phyloP scores from a whole-genome alignment of 2,329 filamentous ascomycete genomes.

The Rhynchosporium secalis region DNA sequence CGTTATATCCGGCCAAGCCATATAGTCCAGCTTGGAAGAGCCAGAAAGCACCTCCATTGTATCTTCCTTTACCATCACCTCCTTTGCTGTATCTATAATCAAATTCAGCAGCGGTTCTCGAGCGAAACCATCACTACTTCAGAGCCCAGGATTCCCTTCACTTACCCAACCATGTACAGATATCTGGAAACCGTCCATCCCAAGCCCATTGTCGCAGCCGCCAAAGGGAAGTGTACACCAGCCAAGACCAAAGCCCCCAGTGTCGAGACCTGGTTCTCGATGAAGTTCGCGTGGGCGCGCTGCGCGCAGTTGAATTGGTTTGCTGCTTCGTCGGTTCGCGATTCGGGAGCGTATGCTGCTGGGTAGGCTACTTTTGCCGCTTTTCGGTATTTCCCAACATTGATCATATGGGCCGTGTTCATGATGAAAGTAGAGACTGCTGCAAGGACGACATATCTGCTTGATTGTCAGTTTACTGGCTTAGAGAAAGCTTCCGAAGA shows the following conservation, averaged over 20 bases:
- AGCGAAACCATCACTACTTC: background rate
- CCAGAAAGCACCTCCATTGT: constrained; percentile 30
- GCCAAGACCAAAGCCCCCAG: constrained; percentile 55
- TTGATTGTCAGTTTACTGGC: background rate
- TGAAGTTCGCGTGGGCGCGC: constrained; percentile 63
- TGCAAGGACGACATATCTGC: constrained; percentile 61
- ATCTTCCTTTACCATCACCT: constrained; percentile 33
- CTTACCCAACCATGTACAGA: constrained; percentile 55
- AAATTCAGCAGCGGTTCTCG: constrained; percentile 41
- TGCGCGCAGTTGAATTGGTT: constrained; percentile 66
- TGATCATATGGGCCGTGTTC: constrained; percentile 52
- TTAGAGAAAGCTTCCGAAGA: background rate
- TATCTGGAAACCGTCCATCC: constrained; percentile 55
- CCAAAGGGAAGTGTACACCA: constrained; percentile 55
- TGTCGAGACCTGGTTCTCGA: constrained; percentile 58
- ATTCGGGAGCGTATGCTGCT: constrained; percentile 48
- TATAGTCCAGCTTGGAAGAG: constrained; percentile 35
- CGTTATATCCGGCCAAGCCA: constrained; percentile 33
- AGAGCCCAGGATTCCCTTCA: background rate
- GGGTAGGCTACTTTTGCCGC: constrained; percentile 57
- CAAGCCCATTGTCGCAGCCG: constrained; percentile 50
- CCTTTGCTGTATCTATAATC: constrained; percentile 47
- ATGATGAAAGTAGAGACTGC: constrained; percentile 59
- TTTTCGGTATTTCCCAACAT: constrained; percentile 53
- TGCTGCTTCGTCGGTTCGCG: constrained; percentile 37